Base-by-base conservation (phyloP, 2,329 filamentous ascomycete genomes). In the Neofusicoccum ribis region DNA sequence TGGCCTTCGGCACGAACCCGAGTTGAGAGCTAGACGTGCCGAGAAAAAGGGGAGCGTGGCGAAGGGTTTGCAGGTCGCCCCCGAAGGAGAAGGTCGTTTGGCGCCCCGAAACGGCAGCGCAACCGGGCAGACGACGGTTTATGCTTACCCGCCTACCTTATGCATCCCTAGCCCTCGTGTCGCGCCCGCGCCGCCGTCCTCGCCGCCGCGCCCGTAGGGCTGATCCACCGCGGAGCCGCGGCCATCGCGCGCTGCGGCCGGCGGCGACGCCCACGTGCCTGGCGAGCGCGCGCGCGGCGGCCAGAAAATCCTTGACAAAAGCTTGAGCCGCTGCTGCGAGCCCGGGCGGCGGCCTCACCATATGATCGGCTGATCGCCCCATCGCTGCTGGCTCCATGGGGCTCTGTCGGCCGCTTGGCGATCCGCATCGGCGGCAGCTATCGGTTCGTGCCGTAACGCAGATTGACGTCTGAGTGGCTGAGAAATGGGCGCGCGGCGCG, bases 341-440 rank as follows among this genome's bases (percentile, higher is more conserved):
- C 23, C 23, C 23, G 23, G 23, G 54, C 36, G 41, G 58, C 50
- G 58, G 44, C 12, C 44, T 62, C 46, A 50, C 44, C 59, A 49
- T 51, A 41, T 20, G 44, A 62, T 62, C 59, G 59, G 59, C 59
- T 62, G 59, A 62, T 62, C 44, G 59, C 34, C 59, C 59, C 44
- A 62, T 62, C 59, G 17, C 43, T 9, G n/a, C 12, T 17, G 17
- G 27, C n/a, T 31, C n/a, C 37, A 17, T 15, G 23, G 31, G 23
- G 56, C 56, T 37, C 15, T 15, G 41, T 50, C 58, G 58, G 58
- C 58, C 31, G 58, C 46, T 58, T 58, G 52, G 39, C 39, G 52
- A 58, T 58, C 52, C 14, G 23, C 58, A 39, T 20, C 34, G 17
- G 34, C 43, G 58, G 58, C 43, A 41, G 44, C 36, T 62, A 39